phyloP scores from a whole-genome alignment of 768 basidiomycete genomes.

The Boletus sp. region DNA sequence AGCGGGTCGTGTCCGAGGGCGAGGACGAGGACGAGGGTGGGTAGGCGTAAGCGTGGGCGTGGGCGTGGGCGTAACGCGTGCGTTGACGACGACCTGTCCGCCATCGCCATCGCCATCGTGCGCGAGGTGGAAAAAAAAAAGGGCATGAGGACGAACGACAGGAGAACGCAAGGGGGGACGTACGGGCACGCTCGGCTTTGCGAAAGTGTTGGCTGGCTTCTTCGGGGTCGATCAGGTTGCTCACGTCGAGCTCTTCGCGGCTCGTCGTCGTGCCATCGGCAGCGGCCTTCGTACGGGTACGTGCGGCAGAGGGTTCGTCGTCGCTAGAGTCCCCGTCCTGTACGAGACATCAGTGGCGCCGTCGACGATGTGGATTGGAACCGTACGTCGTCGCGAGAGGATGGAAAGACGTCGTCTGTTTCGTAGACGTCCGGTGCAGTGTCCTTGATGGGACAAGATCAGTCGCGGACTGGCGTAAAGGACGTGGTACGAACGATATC shows the following conservation, averaged over 20 bases:
- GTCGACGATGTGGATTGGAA: background rate
- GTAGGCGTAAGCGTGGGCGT: too few species aligned
- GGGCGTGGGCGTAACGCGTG: slow-evolving; percentile 63
- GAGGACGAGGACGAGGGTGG: slow-evolving; percentile 65
- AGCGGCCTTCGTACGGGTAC: slow-evolving; percentile 28
- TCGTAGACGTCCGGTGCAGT: slow-evolving; percentile 92
- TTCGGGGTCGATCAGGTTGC: slow-evolving; percentile 58
- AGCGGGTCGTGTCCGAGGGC: slow-evolving; percentile 41
- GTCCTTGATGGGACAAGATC: slow-evolving; percentile 50
- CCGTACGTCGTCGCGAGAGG: slow-evolving; percentile 50
- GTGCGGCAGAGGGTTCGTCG: slow-evolving; percentile 52
- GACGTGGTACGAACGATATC: slow-evolving; percentile 67
- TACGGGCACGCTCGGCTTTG: slow-evolving; percentile 67
- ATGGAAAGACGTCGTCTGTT: slow-evolving; percentile 74
- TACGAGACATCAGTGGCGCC: slow-evolving; percentile 6
- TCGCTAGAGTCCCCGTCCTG: slow-evolving; percentile 67
- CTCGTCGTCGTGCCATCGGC: slow-evolving; percentile 37
- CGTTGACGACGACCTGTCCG: slow-evolving; percentile 45
- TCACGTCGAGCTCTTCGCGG: slow-evolving; percentile 69
- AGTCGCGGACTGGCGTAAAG: background rate
- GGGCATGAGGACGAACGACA: background rate
- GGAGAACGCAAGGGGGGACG: slow-evolving; percentile 10
- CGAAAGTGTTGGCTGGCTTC: slow-evolving; percentile 71
- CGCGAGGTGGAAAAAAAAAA: background rate
- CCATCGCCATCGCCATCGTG: too few species aligned